These are phyloP conservation scores for Thalassia testudinum DNA, from an alignment of 116 monocot species.

Conservation along the genomic window DNA sequence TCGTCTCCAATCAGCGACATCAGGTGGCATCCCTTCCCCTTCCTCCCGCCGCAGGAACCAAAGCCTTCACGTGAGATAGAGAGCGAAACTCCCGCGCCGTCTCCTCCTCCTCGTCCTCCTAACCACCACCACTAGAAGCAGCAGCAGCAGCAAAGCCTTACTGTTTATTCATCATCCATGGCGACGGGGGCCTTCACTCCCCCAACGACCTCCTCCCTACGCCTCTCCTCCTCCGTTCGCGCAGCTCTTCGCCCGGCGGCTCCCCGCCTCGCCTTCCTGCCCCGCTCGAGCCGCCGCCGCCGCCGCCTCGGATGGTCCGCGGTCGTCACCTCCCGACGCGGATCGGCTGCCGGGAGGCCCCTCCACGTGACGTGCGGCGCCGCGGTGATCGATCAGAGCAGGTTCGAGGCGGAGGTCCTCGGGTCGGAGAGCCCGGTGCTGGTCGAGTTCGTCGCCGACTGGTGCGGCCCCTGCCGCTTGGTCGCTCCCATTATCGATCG, in stretches of 20 bases:
- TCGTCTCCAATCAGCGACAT: too few relatives aligned
- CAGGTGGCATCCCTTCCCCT: too few relatives aligned
- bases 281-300: background rate
- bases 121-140: too few relatives aligned
- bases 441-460: slow-evolving; percentile 88
- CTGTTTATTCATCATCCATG: too few relatives aligned
- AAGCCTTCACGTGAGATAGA: too few relatives aligned
- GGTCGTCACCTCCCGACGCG: background rate
- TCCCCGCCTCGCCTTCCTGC: background rate
- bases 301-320: background rate
- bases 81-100: too few relatives aligned
- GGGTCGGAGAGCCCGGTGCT: slow-evolving; percentile 61
- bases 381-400: slow-evolving; percentile 26
- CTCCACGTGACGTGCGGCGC: slow-evolving; percentile 28
- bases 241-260: too few relatives aligned
- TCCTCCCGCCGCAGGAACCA: too few relatives aligned
- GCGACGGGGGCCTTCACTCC: too few relatives aligned
- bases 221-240: background rate
- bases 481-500: slow-evolving; percentile 71
- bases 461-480: slow-evolving; percentile 97
- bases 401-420: slow-evolving; percentile 59
- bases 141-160: too few relatives aligned
- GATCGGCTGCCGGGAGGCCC: background rate
- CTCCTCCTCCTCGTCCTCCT: too few relatives aligned
- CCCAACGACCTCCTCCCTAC: background rate